phyloP scores from a whole-genome alignment of 2,329 filamentous ascomycete species.

The Massarina eburnea region DNA sequence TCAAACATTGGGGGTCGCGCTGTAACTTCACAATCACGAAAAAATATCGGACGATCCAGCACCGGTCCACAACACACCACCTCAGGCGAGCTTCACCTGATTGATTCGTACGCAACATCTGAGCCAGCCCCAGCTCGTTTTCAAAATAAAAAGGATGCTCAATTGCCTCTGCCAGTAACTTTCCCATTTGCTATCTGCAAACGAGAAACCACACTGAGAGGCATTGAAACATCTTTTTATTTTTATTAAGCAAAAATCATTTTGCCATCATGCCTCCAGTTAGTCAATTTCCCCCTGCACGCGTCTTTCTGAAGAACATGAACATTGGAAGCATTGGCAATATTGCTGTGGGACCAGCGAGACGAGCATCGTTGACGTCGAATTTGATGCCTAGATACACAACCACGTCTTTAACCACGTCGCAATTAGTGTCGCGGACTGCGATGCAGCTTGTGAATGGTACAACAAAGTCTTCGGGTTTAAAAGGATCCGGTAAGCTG shows the following conservation, averaged over 20 bases:
- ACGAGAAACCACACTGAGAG: background rate
- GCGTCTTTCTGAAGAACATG: conserved; percentile 32
- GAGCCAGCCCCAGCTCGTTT: background rate
- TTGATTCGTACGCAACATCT: background rate
- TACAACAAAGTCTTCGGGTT: conserved; percentile 28
- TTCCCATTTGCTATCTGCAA: background rate
- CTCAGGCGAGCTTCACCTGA: conserved; percentile 8
- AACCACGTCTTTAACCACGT: conserved; percentile 21
- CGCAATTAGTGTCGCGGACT: conserved; percentile 26
- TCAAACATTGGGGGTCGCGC: too few species aligned
- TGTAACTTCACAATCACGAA: too few species aligned
- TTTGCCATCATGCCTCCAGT: conserved; percentile 30
- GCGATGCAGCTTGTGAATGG: conserved; percentile 25
- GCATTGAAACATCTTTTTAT: background rate
- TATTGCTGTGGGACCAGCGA: background rate
- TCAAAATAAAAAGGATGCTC: background rate
- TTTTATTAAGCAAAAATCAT: background rate
- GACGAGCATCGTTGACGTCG: conserved; percentile 13
- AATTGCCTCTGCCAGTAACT: background rate
- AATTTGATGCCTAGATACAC: conserved; percentile 8
- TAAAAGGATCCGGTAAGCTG: conserved; percentile 20
- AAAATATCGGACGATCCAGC: conserved; percentile 4
- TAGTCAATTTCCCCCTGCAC: conserved; percentile 36
- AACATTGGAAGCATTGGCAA: background rate
- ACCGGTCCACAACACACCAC: conserved; percentile 1